Base-by-base conservation (phyloP, 2,329 filamentous ascomycete genomes). In the Botrytis cinerea region DNA sequence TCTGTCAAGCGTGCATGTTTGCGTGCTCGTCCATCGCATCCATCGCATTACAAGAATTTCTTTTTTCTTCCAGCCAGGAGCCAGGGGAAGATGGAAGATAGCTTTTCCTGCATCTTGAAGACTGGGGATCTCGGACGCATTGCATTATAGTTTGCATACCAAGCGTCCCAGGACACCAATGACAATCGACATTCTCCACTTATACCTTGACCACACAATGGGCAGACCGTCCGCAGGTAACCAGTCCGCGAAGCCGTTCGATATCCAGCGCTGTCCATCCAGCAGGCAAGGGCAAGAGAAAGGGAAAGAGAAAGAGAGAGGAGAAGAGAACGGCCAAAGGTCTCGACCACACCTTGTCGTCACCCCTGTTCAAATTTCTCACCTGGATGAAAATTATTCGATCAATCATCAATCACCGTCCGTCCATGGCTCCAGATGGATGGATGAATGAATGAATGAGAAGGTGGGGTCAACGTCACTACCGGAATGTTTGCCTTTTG, bases 41-140 rank as follows among this genome's bases (percentile, higher is more conserved):
- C 35, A 35, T 35, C 35, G 4, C 35, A 35, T 35, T 5, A 8
- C 59, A 40, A 62, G 60, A 62, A 28, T n/a, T 62, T 43, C 35
- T n/a, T 28, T 18, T 18, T 62, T n/a, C 28, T 40, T 16, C 8
- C 3, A 35, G 35, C 35, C 35, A 7, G 35, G 35, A 35, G 14
- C 5, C 18, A 62, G 25, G 61, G 61, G 38, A 43, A 45, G 14
- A 6, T 54, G 61, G 38, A 43, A 63, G 14, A 10, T 54, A 61
- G 38, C 60, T 62, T 62, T 62, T n/a, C 60, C 60, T 62, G 59
- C 10, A 51, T n/a, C 48, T 51, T 14, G 48, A 51, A n/a, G 48
- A 51, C 48, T 28, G 14, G 51, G 51, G n/a, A 54, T 28, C 25
- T 54, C 51, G 60, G 60, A 28, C 40, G 25, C 25, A 43, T 43